Evolutionary conservation across 306 rosid species (phyloP), one percentile per base, ranked within the genome.

Genomic region (Phaseolus lunatus): DNA sequence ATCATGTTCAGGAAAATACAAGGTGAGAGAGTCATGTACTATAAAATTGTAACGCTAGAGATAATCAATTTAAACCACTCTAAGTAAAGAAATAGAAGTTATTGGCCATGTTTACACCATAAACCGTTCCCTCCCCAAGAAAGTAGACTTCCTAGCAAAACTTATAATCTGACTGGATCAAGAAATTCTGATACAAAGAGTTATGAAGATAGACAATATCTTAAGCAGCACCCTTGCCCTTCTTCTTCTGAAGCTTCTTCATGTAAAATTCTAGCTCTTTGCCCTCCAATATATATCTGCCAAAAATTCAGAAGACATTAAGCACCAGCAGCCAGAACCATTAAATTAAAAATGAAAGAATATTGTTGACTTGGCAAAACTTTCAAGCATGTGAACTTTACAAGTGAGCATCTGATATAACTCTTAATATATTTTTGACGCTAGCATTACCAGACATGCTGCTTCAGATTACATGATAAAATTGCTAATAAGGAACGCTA

Each of bases 231-330:
- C 87, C 87, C 82, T 85, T 87, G 67, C 91, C 93, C 80, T 89
- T 89, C 87, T 89, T 89, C 89, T 39, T 89, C 73, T 89, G 93
- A 66, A 89, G 29, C 85, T 89, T 89, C 91, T 89, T 89, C 89
- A 85, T 75, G 76, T 89, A 89, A 84, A 89, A 89, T 69, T 89
- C 93, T 9, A 89, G 93, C 49, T 89, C 93, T 82, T 89, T 89
- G 4, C 91, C 93, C 83, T 89, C 91, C 79, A 90, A 86, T 72
- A 90, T 82, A 77, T 90, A 90, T 57, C 94, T 90, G 87, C n/a
- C 2, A 43, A 6, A 64, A 47, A 45, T 53, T 52, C n/a, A 64
- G 10, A 41, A 76, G 27, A 13, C 67, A 70, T 22, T 45, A 45
- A 69, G 71, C 22, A 16, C 22, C 22, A 14, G 13, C 26, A 68